phyloP scores from a whole-genome alignment of 106 monocot species.

The Apostasia ramifera region DNA sequence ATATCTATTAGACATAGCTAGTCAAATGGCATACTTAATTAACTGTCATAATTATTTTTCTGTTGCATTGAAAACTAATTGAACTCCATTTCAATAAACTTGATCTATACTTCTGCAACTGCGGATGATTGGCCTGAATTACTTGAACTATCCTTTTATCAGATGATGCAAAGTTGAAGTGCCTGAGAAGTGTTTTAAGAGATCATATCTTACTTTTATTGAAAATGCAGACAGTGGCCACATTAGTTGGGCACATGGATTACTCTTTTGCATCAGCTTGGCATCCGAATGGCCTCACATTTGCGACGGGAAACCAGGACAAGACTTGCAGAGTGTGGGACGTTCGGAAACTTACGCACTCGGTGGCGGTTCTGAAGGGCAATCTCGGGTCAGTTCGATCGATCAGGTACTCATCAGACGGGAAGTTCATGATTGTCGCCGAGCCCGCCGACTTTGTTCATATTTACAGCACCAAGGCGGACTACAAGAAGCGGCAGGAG shows the following conservation, averaged over 20 bases:
- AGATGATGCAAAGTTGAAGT: no score
- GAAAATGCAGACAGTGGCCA: slow-evolving; percentile 18
- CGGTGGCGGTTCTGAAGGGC: slow-evolving; percentile 42
- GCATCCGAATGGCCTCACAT: slow-evolving; percentile 44
- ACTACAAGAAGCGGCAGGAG: slow-evolving; percentile 63
- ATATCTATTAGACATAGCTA: no score
- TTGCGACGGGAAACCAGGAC: slow-evolving; percentile 73
- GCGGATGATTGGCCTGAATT: no score
- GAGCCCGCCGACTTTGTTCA: slow-evolving; percentile 84
- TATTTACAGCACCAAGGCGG: slow-evolving; percentile 31
- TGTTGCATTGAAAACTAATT: no score
- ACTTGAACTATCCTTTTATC: no score
- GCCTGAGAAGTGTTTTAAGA: no score
- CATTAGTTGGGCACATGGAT: slow-evolving; percentile 45
- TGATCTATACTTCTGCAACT: no score
- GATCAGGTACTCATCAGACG: slow-evolving; percentile 58
- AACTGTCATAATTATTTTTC: no score
- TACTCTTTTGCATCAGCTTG: slow-evolving; percentile 78
- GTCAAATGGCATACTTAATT: no score
- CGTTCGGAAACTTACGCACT: slow-evolving; percentile 46
- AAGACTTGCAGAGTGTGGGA: slow-evolving; percentile 76
- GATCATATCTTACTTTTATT: no score
- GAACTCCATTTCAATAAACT: background rate
- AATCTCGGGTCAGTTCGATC: slow-evolving; percentile 67
- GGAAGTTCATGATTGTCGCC: slow-evolving; percentile 55